Conservation (phyloP, 1,139 yeast species). For the Hyphopichia wangnamkhiaoensis region DNA sequence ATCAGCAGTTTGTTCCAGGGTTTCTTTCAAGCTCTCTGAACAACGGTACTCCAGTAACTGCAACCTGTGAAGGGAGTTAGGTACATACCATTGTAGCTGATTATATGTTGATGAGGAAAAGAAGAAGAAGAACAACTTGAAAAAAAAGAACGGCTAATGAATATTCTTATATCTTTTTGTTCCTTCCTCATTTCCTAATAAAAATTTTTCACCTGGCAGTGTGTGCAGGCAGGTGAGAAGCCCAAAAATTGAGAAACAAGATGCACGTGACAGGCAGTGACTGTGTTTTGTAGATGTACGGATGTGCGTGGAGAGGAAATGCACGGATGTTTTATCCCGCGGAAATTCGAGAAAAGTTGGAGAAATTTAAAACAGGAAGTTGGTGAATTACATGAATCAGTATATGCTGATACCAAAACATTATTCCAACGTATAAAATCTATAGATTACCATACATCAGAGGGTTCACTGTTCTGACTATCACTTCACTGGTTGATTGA, state of each 20-base stretch:
- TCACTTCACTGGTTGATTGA: no score
- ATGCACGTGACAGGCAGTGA: neutral
- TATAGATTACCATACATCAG: no score
- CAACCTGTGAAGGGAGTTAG: conserved; percentile 7
- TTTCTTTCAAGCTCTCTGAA: conserved; percentile 1
- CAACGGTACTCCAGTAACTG: conserved; percentile 7
- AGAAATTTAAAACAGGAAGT: neutral
- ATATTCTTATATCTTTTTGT: neutral
- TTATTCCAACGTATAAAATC: no score
- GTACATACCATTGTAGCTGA: conserved; percentile 42
- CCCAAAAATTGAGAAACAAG: no score
- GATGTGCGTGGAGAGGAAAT: neutral
- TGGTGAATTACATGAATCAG: neutral
- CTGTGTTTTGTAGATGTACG: neutral
- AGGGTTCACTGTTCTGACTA: no score
- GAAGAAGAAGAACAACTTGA: conserved; percentile 16
- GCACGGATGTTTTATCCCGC: neutral
- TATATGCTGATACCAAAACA: no score
- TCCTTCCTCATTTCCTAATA: neutral
- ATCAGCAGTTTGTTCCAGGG: no score
- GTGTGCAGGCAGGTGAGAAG: no score
- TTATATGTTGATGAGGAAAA: conserved; percentile 24
- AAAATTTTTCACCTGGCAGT: neutral
- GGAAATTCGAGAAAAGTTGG: neutral
- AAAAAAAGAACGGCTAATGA: neutral